Base-by-base conservation (phyloP, 2,329 filamentous ascomycete species). In the Colletotrichum orchidophilum region DNA sequence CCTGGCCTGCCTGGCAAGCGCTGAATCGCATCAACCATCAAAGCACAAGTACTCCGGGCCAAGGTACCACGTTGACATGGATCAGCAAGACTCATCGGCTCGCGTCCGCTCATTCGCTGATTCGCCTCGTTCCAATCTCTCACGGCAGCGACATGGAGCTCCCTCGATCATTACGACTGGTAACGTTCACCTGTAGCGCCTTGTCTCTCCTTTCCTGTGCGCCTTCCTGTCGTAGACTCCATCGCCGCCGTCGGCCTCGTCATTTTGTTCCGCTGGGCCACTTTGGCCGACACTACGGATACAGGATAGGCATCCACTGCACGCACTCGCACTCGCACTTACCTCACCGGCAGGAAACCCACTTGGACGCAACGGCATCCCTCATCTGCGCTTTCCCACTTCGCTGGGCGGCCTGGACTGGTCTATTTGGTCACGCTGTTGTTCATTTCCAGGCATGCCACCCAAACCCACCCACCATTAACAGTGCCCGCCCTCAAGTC, bases 381-480 rank as follows among this genome's bases (percentile, higher is more conserved):
- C 33, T 33, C 39, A n/a, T n/a, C 18, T 33, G 12, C 12, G 29
- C 46, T 35, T 29, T 60, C 27, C 35, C 62, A 33, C 50, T 21
- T 50, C 29, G 39, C 35, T n/a, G 49, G 52, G 26, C 39, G 68
- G 63, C 50, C 68, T 71, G 63, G 68, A 71, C 68, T 67, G 68
- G 59, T 62, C 68, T 64, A 71, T 71, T 71, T 67, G 33, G 57
- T 57, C 57, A 67, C 26, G 33, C n/a, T 35, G 55, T 26, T 52
- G 46, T 21, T 50, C 29, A 31, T 52, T 61, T 61, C 57, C 33
- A 33, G 59, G 59, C 46, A 29, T 26, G 12, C 59, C 27, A 24
- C n/a, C 3, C 21, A 35, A 29, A 13, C 5, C 50, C 46, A 15
- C 26, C 29, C 27, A 42, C 15, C 21, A 15, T 24, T 15, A n/a